phyloP scores from a whole-genome alignment of 148 eudicot genomes.

The Vaccinium myrtillus region DNA sequence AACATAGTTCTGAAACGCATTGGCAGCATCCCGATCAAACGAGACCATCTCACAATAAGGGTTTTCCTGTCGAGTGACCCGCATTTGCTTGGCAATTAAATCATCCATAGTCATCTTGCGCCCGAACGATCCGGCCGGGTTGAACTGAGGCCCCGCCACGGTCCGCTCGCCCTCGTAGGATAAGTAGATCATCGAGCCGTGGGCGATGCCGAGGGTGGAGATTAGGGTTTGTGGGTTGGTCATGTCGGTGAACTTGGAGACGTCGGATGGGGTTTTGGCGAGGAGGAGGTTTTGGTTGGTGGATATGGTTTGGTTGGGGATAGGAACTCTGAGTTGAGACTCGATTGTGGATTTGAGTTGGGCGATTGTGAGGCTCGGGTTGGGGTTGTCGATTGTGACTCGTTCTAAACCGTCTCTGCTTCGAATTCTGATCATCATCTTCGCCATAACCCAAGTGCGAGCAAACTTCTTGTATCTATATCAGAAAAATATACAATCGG shows the following conservation, averaged over 20 bases:
- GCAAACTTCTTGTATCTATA: too few species aligned
- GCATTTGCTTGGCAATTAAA: constrained; percentile 83
- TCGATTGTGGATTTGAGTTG: constrained; percentile 76
- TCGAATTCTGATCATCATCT: constrained; percentile 79
- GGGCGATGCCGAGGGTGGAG: constrained; percentile 41
- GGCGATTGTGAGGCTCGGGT: constrained; percentile 48
- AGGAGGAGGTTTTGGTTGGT: constrained; percentile 65
- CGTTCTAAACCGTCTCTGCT: constrained; percentile 88
- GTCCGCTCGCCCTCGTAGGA: constrained; percentile 72
- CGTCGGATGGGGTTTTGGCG: constrained; percentile 62
- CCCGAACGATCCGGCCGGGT: constrained; percentile 85
- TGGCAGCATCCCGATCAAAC: constrained; percentile 84
- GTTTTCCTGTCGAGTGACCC: constrained; percentile 63
- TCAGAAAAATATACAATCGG: background rate
- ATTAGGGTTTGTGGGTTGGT: constrained; percentile 46
- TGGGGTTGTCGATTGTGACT: constrained; percentile 37
- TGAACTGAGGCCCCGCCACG: constrained; percentile 38
- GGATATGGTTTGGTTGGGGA: constrained; percentile 60
- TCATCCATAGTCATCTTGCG: constrained; percentile 96
- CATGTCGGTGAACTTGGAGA: constrained; percentile 58
- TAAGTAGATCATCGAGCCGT: constrained; percentile 63
- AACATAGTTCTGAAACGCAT: constrained; percentile 79
- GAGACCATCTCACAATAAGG: constrained; percentile 79
- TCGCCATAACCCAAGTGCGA: background rate
- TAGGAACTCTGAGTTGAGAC: constrained; percentile 69